Conservation (phyloP, 2,329 filamentous ascomycete species). For the Colletotrichum sp. region DNA sequence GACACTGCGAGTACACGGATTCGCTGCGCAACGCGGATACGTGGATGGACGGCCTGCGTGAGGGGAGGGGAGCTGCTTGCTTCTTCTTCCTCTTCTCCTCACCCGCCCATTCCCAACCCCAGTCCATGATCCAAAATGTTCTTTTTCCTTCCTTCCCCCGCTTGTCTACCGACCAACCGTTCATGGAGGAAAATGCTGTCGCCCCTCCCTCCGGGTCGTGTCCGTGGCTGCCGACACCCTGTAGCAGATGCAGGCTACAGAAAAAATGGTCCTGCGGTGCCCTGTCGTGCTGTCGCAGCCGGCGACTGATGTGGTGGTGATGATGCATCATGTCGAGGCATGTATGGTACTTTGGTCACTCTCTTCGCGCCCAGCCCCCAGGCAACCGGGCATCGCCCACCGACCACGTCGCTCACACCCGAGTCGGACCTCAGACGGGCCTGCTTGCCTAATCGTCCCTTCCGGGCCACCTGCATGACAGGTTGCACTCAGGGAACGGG, state of each 20-base stretch:
- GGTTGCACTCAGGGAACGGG: not conserved
- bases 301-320: not conserved
- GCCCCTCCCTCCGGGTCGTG: not conserved
- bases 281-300: not conserved
- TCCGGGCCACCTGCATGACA: constrained; percentile 13
- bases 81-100: not conserved
- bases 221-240: not conserved
- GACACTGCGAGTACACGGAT: not conserved
- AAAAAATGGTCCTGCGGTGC: not conserved
- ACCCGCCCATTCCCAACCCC: not conserved
- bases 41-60: not conserved
- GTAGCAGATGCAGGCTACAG: not conserved
- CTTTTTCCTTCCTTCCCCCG: not conserved
- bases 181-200: not conserved
- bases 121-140: not conserved
- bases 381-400: not conserved
- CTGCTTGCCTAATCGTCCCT: not conserved
- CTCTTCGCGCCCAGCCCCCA: not conserved
- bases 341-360: constrained; percentile 7
- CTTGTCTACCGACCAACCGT: not conserved
- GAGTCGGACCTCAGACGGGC: not conserved
- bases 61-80: not conserved
- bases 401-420: not conserved
- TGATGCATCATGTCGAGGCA: not conserved
- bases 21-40: not conserved